A percentile compares a stretch with the other conserved stretches of the same genome.
phyloP scores from a whole-genome alignment of 2,329 filamentous ascomycete species.

The Sarocladium kiliense region DNA sequence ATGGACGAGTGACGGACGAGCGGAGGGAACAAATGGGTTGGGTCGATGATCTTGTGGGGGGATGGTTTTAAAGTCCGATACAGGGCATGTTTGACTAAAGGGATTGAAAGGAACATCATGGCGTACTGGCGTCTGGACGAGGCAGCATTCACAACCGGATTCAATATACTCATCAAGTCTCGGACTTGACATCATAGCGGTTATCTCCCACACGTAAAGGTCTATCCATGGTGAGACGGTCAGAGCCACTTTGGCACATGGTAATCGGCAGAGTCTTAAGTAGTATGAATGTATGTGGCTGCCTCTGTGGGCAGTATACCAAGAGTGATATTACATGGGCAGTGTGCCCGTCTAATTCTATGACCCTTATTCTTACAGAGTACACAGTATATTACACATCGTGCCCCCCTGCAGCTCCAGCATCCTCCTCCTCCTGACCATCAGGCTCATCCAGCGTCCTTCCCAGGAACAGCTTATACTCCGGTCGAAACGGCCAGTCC shows the following conservation, averaged over 20 bases:
- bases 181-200: too few relatives aligned
- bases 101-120: not conserved
- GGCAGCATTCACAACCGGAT: not conserved
- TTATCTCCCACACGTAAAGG: too few relatives aligned
- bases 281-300: too few relatives aligned
- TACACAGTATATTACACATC: conserved; percentile 14
- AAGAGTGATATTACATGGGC: not conserved
- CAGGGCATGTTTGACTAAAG: not conserved
- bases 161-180: too few relatives aligned
- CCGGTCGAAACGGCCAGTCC: conserved; percentile 60
- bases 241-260: too few relatives aligned
- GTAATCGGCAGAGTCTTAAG: too few relatives aligned
- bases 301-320: too few relatives aligned
- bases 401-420: not conserved
- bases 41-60: conserved; percentile 41
- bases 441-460: conserved; percentile 28
- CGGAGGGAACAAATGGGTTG: conserved; percentile 48
- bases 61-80: not conserved
- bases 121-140: not conserved
- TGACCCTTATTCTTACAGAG: conserved; percentile 11
- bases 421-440: not conserved
- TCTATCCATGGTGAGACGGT: too few relatives aligned
- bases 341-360: not conserved
- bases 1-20: conserved; percentile 50
- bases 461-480: conserved; percentile 41